A percentile compares a stretch with the other conserved stretches of the same genome.
These are phyloP conservation scores for Geotrichum australiense DNA, from an alignment of 1,139 yeast species.

Conservation along the genomic window DNA sequence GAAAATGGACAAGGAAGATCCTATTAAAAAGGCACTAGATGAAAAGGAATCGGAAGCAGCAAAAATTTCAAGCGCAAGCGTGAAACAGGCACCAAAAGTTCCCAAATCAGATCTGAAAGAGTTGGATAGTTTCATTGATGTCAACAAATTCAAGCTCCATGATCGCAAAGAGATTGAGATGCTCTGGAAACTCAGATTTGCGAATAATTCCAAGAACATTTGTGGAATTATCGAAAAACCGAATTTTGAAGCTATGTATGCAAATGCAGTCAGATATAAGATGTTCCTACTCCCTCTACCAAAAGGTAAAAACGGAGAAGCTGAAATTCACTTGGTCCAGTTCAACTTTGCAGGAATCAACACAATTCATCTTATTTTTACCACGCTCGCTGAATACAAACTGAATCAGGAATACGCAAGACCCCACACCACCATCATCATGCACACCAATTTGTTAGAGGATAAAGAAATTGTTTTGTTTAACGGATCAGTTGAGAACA, in stretches of 20 bases:
- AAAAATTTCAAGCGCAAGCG: slow-evolving; percentile 14
- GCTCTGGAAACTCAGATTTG: slow-evolving; percentile 87
- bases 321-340: slow-evolving; percentile 88
- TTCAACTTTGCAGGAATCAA: slow-evolving; percentile 86
- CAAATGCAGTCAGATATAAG: slow-evolving; percentile 68
- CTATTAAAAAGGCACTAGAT: slow-evolving; percentile 11
- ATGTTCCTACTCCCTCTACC: slow-evolving; percentile 44
- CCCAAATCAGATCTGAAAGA: slow-evolving; percentile 51
- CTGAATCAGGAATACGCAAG: slow-evolving; percentile 86
- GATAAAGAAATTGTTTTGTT: slow-evolving; percentile 65
- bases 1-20: slow-evolving; percentile 30
- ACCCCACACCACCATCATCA: slow-evolving; percentile 87
- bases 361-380: slow-evolving; percentile 84
- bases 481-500: slow-evolving; percentile 80
- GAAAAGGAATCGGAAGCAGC: slow-evolving; percentile 20
- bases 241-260: slow-evolving; percentile 54
- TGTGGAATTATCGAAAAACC: slow-evolving; percentile 55
- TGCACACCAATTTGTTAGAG: slow-evolving; percentile 71
- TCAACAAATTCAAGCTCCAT: slow-evolving; percentile 50
- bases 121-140: slow-evolving; percentile 60
- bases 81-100: slow-evolving; percentile 15
- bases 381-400: slow-evolving; percentile 88
- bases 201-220: slow-evolving; percentile 50
- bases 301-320: slow-evolving; percentile 24
- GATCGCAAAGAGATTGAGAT: slow-evolving; percentile 62